Base-by-base conservation (phyloP, 176 grass and related monocot genomes). In the Oryza officinalis region DNA sequence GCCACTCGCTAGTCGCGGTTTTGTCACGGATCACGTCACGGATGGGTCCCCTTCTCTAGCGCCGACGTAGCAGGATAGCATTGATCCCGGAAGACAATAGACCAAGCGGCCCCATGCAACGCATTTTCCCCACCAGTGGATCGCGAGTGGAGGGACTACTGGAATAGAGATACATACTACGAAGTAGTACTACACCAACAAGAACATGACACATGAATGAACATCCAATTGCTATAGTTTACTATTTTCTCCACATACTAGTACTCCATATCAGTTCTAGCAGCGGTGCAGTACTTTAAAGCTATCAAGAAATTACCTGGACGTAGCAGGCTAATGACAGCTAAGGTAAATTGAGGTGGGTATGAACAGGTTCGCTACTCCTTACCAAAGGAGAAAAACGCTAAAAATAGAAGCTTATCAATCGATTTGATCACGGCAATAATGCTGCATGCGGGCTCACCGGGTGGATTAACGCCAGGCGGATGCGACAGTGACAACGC, bases 401-500 rank as follows among this genome's bases (percentile, higher is more conserved):
- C 3, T 1, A 40, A 4, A 46, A 69, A 57, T 15, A 23, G 54
- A 33, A 28, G 67, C 84, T 47, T 69, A 86, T 74, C 83, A 90
- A 79, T 76, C 52, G 65, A 82, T 83, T 65, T 68, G 63, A 75
- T 79, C 67, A 35, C 80, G 74, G 30, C 35, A 50, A 23, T 23
- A 23, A 60, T 23, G 54, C 54, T 23, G 54, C 22, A 69, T 90
- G 80, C 28, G 68, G 68, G 23, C 37, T 71, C 83, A 78, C 83
- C 54, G 23, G 50, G 31, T 60, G 59, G 77, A 40, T 81, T 92
- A 98, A 74, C 83, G 85, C 93, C 93, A 98, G 9, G 91, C 85
- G 23, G 96, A 98, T 65, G 87, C 91, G 47, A 98, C 87, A 63
- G 96, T 87, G 27, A 98, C 71, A 41, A 86, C 85, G 82, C 93